Base-by-base conservation (phyloP, 225 moss, liverwort and hornwort genomes). In the Anthoceros angustus region DNA sequence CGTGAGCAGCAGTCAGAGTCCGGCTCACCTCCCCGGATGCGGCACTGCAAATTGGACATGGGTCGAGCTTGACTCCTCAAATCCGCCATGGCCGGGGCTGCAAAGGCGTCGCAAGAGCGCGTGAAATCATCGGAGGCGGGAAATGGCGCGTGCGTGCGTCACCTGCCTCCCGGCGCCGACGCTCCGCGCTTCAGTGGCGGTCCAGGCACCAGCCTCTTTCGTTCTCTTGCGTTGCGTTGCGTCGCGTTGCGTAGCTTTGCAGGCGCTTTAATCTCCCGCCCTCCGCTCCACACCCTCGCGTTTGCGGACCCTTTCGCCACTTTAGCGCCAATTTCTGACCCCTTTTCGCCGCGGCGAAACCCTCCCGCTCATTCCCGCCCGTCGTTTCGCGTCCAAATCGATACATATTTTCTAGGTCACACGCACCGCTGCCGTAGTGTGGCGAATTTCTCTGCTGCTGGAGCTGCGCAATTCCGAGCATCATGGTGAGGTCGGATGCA, bases 21-120 rank as follows among this genome's bases (percentile, higher is more conserved):
- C 32, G 32, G 32, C 32, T 55, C 23, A 55, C 55, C 55, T 55
- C 55, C 55, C 55, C 55, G 55, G 55, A 55, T 55, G 55, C 55
- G 55, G 55, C 55, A 55, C 55, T 55, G 55, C 55, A 55, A 55
- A 55, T 55, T 55, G 55, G 55, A 55, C 55, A 55, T 55, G 10
- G 55, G 55, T 18, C 55, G 55, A 55, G 55, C 55, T 55, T 55
- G 55, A 55, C 55, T 55, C 55, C 55, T 55, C 55, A 55, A 55
- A 55, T 55, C 55, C 55, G 55, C 55, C 55, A 55, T 55, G n/a
- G 55, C 55, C 55, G 55, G 55, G 55, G 55, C 4, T 55, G 55
- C 55, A 55, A 23, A 23, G 55, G 8, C 23, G 55, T 8, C 55
- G 55, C 55, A 55, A 23, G 10, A 55, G 55, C 55, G 55, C 55